A percentile compares a stretch with the other conserved stretches of the same genome.
These are phyloP conservation scores for Mangifera indica DNA, from an alignment of 345 rosid genomes.

Conservation along the genomic window DNA sequence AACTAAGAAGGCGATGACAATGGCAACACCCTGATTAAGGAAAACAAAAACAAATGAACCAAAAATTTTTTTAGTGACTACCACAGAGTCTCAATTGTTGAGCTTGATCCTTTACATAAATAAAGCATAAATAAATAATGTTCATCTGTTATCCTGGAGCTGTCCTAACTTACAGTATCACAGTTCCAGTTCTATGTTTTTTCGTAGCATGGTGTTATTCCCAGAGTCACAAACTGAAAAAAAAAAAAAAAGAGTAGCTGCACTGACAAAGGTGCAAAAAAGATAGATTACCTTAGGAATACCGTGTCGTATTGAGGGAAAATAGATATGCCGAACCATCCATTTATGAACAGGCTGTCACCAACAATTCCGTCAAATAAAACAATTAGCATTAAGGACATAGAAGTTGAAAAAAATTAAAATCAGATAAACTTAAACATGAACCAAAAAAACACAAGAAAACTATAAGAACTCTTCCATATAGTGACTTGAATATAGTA, in stretches of 20 bases:
- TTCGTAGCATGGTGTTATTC: slow-evolving; percentile 3
- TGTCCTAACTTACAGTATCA: background rate
- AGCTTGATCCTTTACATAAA: background rate
- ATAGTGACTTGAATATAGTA: background rate
- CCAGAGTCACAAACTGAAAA: background rate
- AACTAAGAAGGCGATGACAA: slow-evolving; percentile 70
- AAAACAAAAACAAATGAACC: slow-evolving; percentile 5
- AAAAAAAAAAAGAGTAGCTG: background rate
- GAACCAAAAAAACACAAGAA: background rate
- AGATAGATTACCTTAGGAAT: slow-evolving; percentile 67
- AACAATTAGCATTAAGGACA: background rate
- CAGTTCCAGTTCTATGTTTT: background rate
- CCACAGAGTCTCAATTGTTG: slow-evolving; percentile 3
- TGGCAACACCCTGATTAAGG: slow-evolving; percentile 59
- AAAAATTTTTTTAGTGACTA: background rate
- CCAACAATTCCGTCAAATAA: slow-evolving; percentile 24
- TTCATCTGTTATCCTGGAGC: background rate
- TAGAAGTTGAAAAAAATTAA: background rate
- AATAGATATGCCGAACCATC: slow-evolving; percentile 97
- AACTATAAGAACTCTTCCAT: background rate
- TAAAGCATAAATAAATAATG: background rate
- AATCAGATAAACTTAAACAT: background rate
- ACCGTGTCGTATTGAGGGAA: slow-evolving; percentile 74
- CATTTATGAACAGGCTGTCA: slow-evolving; percentile 99
- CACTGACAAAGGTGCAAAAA: background rate